These are phyloP conservation scores for Entomortierella chlamydospora DNA, from an alignment of 192 early-diverging fungal species.

Conservation along the genomic window DNA sequence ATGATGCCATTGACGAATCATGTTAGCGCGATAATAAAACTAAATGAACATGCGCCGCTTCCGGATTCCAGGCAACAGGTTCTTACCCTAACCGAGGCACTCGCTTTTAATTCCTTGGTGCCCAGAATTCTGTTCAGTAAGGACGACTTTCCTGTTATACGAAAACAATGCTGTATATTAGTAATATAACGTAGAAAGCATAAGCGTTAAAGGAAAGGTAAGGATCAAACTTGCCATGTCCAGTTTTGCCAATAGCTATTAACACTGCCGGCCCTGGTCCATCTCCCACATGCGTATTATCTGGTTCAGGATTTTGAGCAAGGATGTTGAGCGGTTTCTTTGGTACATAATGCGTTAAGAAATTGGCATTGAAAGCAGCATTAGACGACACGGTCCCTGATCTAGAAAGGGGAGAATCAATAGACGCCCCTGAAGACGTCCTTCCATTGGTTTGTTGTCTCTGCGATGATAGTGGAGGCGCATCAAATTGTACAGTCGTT, in stretches of 20 bases:
- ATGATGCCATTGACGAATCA: background rate
- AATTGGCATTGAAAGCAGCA: slow-evolving; percentile 3
- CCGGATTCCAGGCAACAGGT: background rate
- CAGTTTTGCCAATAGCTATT: slow-evolving; percentile 48
- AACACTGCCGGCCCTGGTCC: slow-evolving; percentile 42
- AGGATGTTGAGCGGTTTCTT: background rate
- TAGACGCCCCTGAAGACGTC: background rate
- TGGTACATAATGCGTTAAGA: slow-evolving; percentile 23
- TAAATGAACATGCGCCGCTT: background rate
- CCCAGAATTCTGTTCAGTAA: slow-evolving; percentile 46
- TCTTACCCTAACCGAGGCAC: slow-evolving; percentile 43
- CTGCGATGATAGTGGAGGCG: background rate
- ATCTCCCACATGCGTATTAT: slow-evolving; percentile 30
- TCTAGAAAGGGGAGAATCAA: background rate
- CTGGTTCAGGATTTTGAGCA: background rate
- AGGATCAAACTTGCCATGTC: slow-evolving; percentile 19
- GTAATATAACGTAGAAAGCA: background rate
- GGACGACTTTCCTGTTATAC: slow-evolving; percentile 34
- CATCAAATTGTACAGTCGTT: background rate
- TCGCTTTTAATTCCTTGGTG: slow-evolving; percentile 39
- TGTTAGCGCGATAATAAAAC: background rate
- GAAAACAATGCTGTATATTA: background rate
- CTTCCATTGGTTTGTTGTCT: background rate
- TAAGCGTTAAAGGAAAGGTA: background rate
- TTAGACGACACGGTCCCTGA: slow-evolving; percentile 3